Percentiles rank a stretch among this genome's conserved stretches.
phyloP scores from a whole-genome alignment of 192 early-diverging fungal genomes.

The Backusella mclennaniae region DNA sequence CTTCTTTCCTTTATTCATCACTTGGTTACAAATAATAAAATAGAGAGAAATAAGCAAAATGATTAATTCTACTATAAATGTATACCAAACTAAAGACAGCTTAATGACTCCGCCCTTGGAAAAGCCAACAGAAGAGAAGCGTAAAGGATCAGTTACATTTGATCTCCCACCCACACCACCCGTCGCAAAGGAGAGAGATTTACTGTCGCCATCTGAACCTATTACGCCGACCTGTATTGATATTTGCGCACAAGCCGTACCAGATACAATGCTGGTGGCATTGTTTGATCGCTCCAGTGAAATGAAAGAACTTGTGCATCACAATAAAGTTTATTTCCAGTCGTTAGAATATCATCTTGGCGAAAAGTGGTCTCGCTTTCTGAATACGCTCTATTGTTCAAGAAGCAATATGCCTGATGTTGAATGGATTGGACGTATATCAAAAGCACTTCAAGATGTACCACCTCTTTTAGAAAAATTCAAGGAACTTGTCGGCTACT shows the following conservation, averaged over 20 bases:
- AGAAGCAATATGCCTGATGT: constrained; percentile 29
- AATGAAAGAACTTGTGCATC: constrained; percentile 32
- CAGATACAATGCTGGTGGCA: constrained; percentile 35
- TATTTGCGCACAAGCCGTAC: constrained; percentile 30
- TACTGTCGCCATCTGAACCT: not conserved
- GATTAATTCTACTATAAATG: not conserved
- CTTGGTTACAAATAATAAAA: not conserved
- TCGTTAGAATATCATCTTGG: constrained; percentile 22
- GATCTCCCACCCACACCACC: constrained; percentile 20
- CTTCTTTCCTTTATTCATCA: constrained; percentile 1
- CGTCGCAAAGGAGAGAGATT: not conserved
- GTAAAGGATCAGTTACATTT: constrained; percentile 35
- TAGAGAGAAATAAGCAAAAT: not conserved
- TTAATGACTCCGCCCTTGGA: constrained; percentile 22
- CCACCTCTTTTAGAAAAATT: constrained; percentile 31
- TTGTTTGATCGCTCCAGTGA: constrained; percentile 35
- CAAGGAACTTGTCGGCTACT: constrained; percentile 42
- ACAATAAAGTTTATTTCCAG: constrained; percentile 34
- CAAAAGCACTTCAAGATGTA: constrained; percentile 2
- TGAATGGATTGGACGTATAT: constrained; percentile 33
- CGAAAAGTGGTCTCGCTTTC: constrained; percentile 31
- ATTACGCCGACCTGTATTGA: constrained; percentile 14
- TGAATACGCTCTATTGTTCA: constrained; percentile 17
- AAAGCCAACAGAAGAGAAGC: not conserved
- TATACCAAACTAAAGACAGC: not conserved